Evolutionary conservation across 2,329 filamentous ascomycete species (phyloP).

Genomic region (Teratosphaeria nubilosa): DNA sequence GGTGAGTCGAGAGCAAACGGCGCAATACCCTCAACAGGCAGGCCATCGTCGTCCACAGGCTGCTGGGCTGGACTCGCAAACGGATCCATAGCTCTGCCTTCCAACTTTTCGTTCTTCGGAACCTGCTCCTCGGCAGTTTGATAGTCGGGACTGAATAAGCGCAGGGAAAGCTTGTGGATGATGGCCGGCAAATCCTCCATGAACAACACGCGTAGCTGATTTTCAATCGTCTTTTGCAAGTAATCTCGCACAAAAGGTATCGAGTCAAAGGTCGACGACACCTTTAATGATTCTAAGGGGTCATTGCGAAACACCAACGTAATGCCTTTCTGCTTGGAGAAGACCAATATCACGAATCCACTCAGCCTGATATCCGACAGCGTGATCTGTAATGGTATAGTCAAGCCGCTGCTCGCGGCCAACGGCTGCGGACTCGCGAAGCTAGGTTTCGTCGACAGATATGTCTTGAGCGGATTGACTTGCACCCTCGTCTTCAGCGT

Average conservation of each 20-base stretch:
- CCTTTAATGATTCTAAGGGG: constrained; percentile 92
- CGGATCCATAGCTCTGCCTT: constrained; percentile 16
- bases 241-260: constrained; percentile 98
- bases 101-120: constrained; percentile 2
- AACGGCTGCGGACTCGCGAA: constrained; percentile 91
- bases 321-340: constrained; percentile 92
- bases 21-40: constrained; percentile 52
- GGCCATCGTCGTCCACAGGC: constrained; percentile 46
- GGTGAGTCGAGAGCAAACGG: constrained; percentile 69
- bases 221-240: constrained; percentile 90
- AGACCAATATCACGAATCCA: constrained; percentile 94
- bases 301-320: constrained; percentile 98
- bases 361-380: constrained; percentile 91
- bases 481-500: constrained; percentile 94
- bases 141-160: constrained; percentile 84
- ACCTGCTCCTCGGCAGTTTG: constrained; percentile 49
- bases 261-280: constrained; percentile 97
- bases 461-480: constrained; percentile 94
- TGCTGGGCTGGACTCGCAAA: constrained; percentile 42
- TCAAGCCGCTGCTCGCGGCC: constrained; percentile 81
- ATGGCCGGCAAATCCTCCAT: constrained; percentile 98
- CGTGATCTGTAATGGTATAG: constrained; percentile 95
- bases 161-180: constrained; percentile 81
- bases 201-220: constrained; percentile 81
- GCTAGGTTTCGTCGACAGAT: constrained; percentile 77